Evolutionary conservation across 306 rosid genomes (phyloP), one percentile per base, ranked within the genome.

Genomic region (Hippophae tibetana): DNA sequence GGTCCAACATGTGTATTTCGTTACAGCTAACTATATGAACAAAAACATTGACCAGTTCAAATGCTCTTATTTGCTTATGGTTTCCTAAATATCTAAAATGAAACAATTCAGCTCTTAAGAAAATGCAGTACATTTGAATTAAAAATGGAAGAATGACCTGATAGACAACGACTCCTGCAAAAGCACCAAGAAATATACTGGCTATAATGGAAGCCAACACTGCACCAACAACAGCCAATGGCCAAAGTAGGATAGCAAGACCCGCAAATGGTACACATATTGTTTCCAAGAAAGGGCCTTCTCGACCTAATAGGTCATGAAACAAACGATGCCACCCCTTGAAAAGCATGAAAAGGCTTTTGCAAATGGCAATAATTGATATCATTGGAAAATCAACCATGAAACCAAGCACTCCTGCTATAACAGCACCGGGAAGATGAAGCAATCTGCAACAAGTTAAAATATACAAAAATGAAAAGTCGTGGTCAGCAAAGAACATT

Each of bases 261-360:
- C 99, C 99, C 0, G 99, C 99, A 65, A 93, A 80, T 50, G 99
- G 99, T 41, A 93, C 97, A 50, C 99, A 93, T 66, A 93, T 93
- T 26, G 97, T 86, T 75, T 93, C 99, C 79, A 89, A 76, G 93
- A 93, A 93, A 67, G 99, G 99, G 58, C 99, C 99, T 80, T 93
- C 99, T 7, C 99, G 97, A 52, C 99, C 99, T 31, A 93, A 67
- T 58, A 93, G 99, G 71, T 93, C 99, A 56, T 86, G 94, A 82
- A 93, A 86, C 84, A 93, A 77, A 64, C 97, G 85, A 38, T 82
- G 78, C 97, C 97, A 93, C 53, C 99, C 99, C 71, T 84, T 93
- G 58, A 82, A 70, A 65, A 93, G 94, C 99, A 93, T 93, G 83
- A 71, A 86, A 51, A 84, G 80, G 66, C 86, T 64, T 79, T 93